Evolutionary conservation across 192 early-diverging fungal genomes (phyloP).

Genomic region (Gaertneriomyces sp.): DNA sequence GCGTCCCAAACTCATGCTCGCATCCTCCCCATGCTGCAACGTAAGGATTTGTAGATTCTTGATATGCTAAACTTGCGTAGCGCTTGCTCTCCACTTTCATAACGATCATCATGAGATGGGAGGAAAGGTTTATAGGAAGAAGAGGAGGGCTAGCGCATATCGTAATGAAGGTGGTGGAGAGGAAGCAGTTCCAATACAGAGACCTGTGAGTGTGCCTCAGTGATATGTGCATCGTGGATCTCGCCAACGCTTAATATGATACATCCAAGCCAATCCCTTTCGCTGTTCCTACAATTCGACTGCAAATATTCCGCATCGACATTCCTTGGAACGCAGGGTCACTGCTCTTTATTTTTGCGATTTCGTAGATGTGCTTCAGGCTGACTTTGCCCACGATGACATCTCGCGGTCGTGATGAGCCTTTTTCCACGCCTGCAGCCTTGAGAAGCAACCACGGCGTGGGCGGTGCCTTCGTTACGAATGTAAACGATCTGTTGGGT

Average conservation of each 20-base stretch:
- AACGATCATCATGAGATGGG: too few relatives aligned
- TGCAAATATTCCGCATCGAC: constrained; percentile 64
- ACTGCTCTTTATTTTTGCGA: constrained; percentile 82
- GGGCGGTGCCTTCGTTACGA: constrained; percentile 80
- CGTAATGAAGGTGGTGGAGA: too few relatives aligned
- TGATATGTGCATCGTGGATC: too few relatives aligned
- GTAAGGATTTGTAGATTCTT: too few relatives aligned
- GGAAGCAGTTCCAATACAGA: too few relatives aligned
- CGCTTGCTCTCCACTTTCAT: too few relatives aligned
- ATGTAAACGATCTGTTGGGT: constrained; percentile 89
- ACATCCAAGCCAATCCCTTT: constrained; percentile 82
- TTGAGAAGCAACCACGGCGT: constrained; percentile 83
- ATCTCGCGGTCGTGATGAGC: constrained; percentile 67
- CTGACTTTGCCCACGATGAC: constrained; percentile 74
- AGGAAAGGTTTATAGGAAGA: too few relatives aligned
- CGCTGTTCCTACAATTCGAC: constrained; percentile 72
- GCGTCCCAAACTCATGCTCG: too few relatives aligned
- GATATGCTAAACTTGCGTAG: too few relatives aligned
- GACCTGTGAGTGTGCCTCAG: too few relatives aligned
- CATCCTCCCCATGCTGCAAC: too few relatives aligned
- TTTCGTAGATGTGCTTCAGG: constrained; percentile 93
- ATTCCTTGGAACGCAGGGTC: constrained; percentile 75
- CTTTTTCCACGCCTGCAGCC: constrained; percentile 86
- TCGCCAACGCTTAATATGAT: constrained; percentile 36
- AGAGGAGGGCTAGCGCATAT: too few relatives aligned